Evolutionary conservation across 2,329 filamentous ascomycete species (phyloP).

Genomic region (Penicillium sp.): DNA sequence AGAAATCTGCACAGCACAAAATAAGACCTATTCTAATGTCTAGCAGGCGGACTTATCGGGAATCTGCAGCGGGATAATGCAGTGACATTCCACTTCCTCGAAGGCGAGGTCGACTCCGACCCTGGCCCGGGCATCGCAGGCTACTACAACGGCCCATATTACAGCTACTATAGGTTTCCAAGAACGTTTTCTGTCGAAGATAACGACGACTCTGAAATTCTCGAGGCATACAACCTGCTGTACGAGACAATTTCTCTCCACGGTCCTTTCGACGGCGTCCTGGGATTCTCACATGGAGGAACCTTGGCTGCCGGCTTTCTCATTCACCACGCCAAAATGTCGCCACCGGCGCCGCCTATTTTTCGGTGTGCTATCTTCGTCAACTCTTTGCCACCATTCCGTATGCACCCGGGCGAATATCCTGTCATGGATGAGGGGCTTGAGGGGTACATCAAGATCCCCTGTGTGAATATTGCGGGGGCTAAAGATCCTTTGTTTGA

Average conservation of each 20-base stretch:
- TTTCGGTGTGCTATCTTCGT: conserved; percentile 38
- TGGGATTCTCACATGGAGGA: conserved; percentile 38
- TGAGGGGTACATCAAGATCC: conserved; percentile 26
- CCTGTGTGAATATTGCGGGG: conserved; percentile 27
- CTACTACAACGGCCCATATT: conserved; percentile 33
- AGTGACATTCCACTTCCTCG: conserved; percentile 30
- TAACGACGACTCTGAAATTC: conserved; percentile 21
- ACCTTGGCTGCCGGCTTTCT: conserved; percentile 32
- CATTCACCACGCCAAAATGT: conserved; percentile 27
- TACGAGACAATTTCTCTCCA: conserved; percentile 25
- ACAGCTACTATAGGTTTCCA: conserved; percentile 33
- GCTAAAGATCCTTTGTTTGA: conserved; percentile 25
- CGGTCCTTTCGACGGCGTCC: conserved; percentile 30
- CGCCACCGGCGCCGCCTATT: conserved; percentile 18
- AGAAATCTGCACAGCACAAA: conserved; percentile 4
- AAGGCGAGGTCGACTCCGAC: conserved; percentile 29
- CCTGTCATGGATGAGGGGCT: conserved; percentile 25
- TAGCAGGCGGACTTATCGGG: conserved; percentile 24
- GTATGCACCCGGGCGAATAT: conserved; percentile 24
- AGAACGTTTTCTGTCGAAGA: conserved; percentile 23
- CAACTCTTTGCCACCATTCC: conserved; percentile 31
- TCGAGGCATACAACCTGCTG: conserved; percentile 28
- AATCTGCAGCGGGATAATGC: conserved; percentile 30
- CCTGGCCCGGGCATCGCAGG: conserved; percentile 31
- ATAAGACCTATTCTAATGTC: background rate